Base-by-base conservation (phyloP, 1,139 yeast species). In the Yamadazyma mexicana region DNA sequence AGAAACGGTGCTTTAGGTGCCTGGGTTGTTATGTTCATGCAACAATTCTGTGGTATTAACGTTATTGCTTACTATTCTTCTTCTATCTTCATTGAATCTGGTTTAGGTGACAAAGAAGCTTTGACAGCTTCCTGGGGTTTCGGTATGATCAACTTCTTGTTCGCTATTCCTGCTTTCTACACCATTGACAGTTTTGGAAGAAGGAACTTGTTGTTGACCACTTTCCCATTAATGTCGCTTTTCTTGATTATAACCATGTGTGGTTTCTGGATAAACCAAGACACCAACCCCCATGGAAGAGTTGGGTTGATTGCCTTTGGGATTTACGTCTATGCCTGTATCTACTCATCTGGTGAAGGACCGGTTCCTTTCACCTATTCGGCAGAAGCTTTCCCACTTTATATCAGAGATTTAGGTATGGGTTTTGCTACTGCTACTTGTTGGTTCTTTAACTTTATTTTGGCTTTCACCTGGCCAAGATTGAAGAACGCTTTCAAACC, bases 361-460 rank as follows among this genome's bases (percentile, higher is more conserved):
- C 95, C 95, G 11, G 95, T 87, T 37, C 95, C 96, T 6, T 87
- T 87, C 68, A 85, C 94, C 2, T 86, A 87, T 58, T 83, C 94
- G 24, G 95, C 95, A 14, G 95, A 87, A 61, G 86, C 47, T 39
- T 87, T 87, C 72, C 91, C 94, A 40, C 72, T 87, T 50, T 86
- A 86, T 54, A 82, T 87, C 46, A 81, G 96, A 64, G 94, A 88
- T 54, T 66, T 87, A 39, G 95, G 95, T 42, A 86, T 89, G 83
- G 82, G 92, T 3, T 71, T 82, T 50, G 95, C 95, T 15, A 84
- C 92, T 23, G 86, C 91, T 18, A 83, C 89, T 14, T 75, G 88
- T 59, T 87, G 95, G 94, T 84, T 86, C 58, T 86, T 87, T 72
- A 85, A 86, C 59, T 86, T 87, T 50, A 69, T 87, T 35, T 73